Evolutionary conservation across 805 yeast genomes (phyloP).

Genomic region (Torulaspora quercuum): DNA sequence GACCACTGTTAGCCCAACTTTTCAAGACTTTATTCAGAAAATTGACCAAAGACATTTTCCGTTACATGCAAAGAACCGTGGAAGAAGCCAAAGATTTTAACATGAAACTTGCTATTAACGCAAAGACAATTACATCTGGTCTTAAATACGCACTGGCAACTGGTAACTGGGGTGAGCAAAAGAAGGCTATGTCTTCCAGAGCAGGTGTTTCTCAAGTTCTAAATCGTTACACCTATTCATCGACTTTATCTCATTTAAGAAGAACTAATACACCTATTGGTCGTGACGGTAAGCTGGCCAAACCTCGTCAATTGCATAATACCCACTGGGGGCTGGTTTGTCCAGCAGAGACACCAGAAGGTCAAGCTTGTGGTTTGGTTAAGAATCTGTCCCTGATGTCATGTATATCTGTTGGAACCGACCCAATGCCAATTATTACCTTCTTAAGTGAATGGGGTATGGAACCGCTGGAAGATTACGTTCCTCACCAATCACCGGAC

Average conservation of each 20-base stretch:
- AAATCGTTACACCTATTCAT: constrained; percentile 95
- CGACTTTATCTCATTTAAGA: constrained; percentile 97
- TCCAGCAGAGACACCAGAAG: constrained; percentile 99
- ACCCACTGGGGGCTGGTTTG: constrained; percentile 99
- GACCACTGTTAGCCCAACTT: constrained; percentile 92
- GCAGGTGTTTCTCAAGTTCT: constrained; percentile 99
- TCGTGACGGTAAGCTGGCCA: constrained; percentile 97
- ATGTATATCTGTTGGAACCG: constrained; percentile 95
- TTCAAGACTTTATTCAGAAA: constrained; percentile 93
- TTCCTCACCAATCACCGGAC: constrained; percentile 85
- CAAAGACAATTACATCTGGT: constrained; percentile 96
- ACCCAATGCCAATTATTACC: constrained; percentile 90
- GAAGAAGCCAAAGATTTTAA: constrained; percentile 97
- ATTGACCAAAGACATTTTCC: constrained; percentile 91
- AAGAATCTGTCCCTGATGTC: constrained; percentile 95
- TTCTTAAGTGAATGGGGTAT: constrained; percentile 98
- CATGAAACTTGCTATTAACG: constrained; percentile 92
- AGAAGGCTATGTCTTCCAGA: constrained; percentile 96
- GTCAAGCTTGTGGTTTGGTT: constrained; percentile 99
- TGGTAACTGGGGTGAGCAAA: constrained; percentile 99
- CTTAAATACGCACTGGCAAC: constrained; percentile 96
- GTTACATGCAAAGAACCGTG: constrained; percentile 98
- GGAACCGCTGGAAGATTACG: constrained; percentile 95
- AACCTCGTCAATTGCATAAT: constrained; percentile 98
- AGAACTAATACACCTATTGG: constrained; percentile 99